Base-by-base conservation (phyloP, 768 basidiomycete species). In the Postia placenta region DNA sequence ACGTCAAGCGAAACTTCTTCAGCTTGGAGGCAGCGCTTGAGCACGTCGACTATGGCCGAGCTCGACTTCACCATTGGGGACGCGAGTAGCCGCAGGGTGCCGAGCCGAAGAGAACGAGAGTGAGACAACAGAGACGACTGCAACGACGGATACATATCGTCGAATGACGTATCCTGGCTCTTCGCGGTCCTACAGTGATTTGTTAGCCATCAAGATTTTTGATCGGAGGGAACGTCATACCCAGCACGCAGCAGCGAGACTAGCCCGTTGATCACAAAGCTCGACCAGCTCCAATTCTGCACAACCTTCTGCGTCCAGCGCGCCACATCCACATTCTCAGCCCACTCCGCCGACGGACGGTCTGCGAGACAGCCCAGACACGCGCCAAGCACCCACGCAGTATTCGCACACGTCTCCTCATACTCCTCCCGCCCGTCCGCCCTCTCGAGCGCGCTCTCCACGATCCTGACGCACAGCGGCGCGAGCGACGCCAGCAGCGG, bases 1-100 rank as follows among this genome's bases (percentile, higher is more conserved):
- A 86, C 69, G 48, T 92, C 86, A 28, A 96, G 62, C 2, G 87
- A 69, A 4, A 87, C 80, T 50, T 89, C 80, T 61, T 99, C 96
- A 2, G 85, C 88, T 51, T 85, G 81, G 20, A 92, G 62, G 60
- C 87, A 87, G 23, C 77, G 74, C 56, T 78, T 78, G 17, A 87
- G 54, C 0, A 83, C 74, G 20, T 83, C 83, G 14, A 68, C 61
- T 12, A 71, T 69, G 37, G 73, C 74, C 0, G 69, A 61, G 1
- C 72, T 63, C 0, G 68, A 59, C 27, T 73, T 59, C 4, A 85
- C 68, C 9, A 79, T 58, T 2, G 71, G 69, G 1, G 81, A 81
- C 4, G 72, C 66, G 14, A 90, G 76, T 5, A 93, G 67, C 20
- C 78, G 75, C 5, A 96, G 73, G 0, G 81, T 71, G 17, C 77